Evolutionary conservation across 306 rosid genomes (phyloP), one percentile per base, ranked within the genome.

Genomic region (Dalbergia cochinchinensis): DNA sequence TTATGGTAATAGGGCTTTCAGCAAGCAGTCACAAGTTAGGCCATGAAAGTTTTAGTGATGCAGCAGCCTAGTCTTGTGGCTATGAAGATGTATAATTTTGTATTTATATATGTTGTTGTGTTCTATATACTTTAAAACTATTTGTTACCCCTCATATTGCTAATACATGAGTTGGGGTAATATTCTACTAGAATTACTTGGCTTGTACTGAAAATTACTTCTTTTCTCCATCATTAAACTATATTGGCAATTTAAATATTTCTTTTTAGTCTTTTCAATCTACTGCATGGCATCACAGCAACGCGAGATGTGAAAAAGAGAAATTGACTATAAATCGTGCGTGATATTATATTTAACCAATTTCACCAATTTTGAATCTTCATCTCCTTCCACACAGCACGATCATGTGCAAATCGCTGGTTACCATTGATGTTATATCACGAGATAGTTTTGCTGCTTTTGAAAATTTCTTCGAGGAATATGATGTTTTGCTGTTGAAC

Each of bases 41-140:
- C 51, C 45, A 57, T 64, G 71, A 66, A 60, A 69, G 74, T 80
- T 76, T 86, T 83, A 83, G 73, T 41, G 63, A 64, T 69, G 77
- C 65, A 86, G 65, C 26, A 37, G 77, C 82, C 63, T 70, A 13
- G 18, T 55, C 4, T 66, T 73, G 77, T 75, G 91, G 76, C 67
- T 44, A 12, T 66, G 78, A 57, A 74, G 51, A 64, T 76, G 68
- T 77, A 69, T 76, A 65, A 83, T 69, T 47, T 35, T 80, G 76
- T 73, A 61, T 11, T 26, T 2, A 26, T 20, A 39, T 60, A 45
- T 64, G n/a, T 53, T 54, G 57, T 58, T 58, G 67, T 76, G 50
- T 35, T 71, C 20, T 48, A 50, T 54, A 1, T 26, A 26, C 70
- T 35, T 6, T 37, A 37, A n/a, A 34, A 53, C 12, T 59, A 22